Evolutionary conservation across 1,284 basidiomycete species (phyloP), one percentile per base, ranked within the genome.

Genomic region (Cutaneotrichosporon mucoides): DNA sequence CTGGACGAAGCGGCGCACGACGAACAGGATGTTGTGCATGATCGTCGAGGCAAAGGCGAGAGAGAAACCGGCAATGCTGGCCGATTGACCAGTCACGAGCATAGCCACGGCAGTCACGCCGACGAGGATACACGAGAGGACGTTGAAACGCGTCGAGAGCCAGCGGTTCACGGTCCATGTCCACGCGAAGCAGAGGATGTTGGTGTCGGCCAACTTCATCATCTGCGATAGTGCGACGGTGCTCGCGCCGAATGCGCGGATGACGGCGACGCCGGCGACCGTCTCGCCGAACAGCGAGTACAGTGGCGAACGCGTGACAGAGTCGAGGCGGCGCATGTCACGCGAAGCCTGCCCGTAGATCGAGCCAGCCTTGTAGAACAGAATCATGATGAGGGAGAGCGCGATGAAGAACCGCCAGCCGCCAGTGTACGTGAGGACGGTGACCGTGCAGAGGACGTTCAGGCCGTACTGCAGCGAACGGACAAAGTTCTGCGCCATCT

Each of bases 281-380:
- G 90, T 91, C 76, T 95, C 92, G 2, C 88, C 89, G 66, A 92
- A 96, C 49, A 94, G 88, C 0, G 90, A 92, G 76, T 95, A 96
- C 12, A 97, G 79, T 0, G 93, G 93, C 0, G 90, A 93, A 41
- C 91, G 86, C 7, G 91, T 92, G 48, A 92, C 87, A 11, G 90
- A 92, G 71, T 93, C 90, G 59, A 93, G 79, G 56, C 92, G 83
- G 59, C 91, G 84, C 89, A 94, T 89, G 73, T 94, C 92, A 61
- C 92, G 84, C 15, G 89, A 89, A 1, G 90, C 90, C 75, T 91
- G 90, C 45, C 90, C 88, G 68, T 91, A 92, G 8, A 92, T 83
- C 80, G 88, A 80, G 34, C 78, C 80, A 34, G 81, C 81, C 58
- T 69, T 67, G 65, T 81, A 71, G 69, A 74, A 73, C 44, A 92